A percentile compares a stretch with the other conserved stretches of the same genome.
Conservation (phyloP, 2,329 filamentous ascomycete genomes). For the Pseudogymnoascus destructans region DNA sequence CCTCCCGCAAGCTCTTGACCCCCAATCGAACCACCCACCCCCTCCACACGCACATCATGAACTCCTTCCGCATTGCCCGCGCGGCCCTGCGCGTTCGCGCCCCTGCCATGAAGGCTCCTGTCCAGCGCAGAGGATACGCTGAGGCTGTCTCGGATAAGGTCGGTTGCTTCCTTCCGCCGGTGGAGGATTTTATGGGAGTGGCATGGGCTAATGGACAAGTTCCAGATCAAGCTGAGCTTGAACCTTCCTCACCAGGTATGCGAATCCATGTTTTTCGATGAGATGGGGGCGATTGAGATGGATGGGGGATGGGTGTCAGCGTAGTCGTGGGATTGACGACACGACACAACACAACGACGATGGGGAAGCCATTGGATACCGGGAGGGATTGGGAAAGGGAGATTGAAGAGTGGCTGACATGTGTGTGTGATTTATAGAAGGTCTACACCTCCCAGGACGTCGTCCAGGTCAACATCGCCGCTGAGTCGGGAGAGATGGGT, state of each 20-base stretch:
- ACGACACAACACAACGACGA: neutral
- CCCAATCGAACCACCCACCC: conserved; percentile 28
- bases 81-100: conserved; percentile 75
- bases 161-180: conserved; percentile 26
- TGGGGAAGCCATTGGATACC: neutral
- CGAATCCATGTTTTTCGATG: conserved; percentile 12
- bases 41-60: conserved; percentile 53
- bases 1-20: conserved; percentile 14
- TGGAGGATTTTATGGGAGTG: neutral
- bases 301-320: neutral
- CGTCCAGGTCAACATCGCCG: conserved; percentile 97
- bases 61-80: conserved; percentile 85
- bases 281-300: neutral
- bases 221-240: conserved; percentile 89
- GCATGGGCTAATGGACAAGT: neutral
- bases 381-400: conserved; percentile 13
- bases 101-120: conserved; percentile 57
- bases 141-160: conserved; percentile 76
- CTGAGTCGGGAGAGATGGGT: conserved; percentile 98
- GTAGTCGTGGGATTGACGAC: neutral
- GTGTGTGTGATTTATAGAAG: conserved; percentile 39
- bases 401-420: conserved; percentile 22
- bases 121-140: conserved; percentile 84
- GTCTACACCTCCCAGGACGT: conserved; percentile 56
- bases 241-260: conserved; percentile 96